Base-by-base conservation (phyloP, 495 filamentous ascomycete genomes). In the Chaetomium tenue region DNA sequence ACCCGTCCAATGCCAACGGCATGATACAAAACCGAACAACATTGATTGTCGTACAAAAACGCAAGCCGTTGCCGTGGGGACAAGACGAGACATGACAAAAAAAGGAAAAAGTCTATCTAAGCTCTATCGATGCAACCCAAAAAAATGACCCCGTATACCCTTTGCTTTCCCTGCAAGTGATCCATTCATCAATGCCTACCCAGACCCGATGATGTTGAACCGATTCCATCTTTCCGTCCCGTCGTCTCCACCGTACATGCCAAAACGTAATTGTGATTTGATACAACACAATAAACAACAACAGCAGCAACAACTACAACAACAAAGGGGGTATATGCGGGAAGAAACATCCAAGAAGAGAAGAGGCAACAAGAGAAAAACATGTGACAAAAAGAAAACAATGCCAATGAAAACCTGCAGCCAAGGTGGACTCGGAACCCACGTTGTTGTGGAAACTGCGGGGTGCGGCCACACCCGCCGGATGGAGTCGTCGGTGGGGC, bases 311-410 rank as follows among this genome's bases (percentile, higher is more conserved):
- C 28, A 65, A 33, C 26, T 37, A 57, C 28, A 65, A 33, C 26
- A 47, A 61, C 39, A 18, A 57, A 47, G 42, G 61, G 61, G 61
- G 61, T 63, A 63, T 63, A 58, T 58, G 25, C 15, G 33, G 44
- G 25, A 46, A 58, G n/a, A 26, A 28, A 26, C 56, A 58, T 9
- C 22, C 37, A 58, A 44, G 23, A 46, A 12, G 2, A 13, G 16
- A 13, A 25, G 15, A 26, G 13, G 18, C 46, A 13, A 48, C 23
- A 18, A 48, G 3, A 33, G 13, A 33, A 7, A 28, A 16, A 59
- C 22, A 47, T 30, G 3, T 23, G 39, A 30, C 9, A 23, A 28
- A 23, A 44, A 30, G 40, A n/a, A 13, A 22, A 22, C 18, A 22
- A 7, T 47, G 23, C 18, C 40, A 28, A 39, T 3, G 18, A 28